Evolutionary conservation across 1,284 basidiomycete species (phyloP), one percentile per base, ranked within the genome.

Genomic region (Crepidotus sp.): DNA sequence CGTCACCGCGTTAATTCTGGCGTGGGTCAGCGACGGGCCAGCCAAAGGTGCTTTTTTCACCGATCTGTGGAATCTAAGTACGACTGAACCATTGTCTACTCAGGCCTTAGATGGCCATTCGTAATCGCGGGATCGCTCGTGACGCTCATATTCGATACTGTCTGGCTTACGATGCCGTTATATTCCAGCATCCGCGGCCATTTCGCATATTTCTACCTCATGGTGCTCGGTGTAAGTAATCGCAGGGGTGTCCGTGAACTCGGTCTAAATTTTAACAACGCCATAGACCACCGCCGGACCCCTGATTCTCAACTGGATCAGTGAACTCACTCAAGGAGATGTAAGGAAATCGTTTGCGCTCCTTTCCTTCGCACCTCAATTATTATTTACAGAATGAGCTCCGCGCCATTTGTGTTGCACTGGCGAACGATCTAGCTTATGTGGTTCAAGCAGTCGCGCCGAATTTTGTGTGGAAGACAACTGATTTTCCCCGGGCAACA

Each of bases 191-290:
- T 53, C 26, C 36, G 24, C 1, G 52, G 46, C 6, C 52, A 53
- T 53, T 53, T 53, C 29, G 52, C 49, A 13, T 51, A 51, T 39
- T 53, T 51, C 31, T 53, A 53, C 32, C 31, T 53, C 4, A 44
- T 48, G 49, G 36, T 24, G 14, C 37, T 53, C 13, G 52, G 52
- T 2, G 52, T 53, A 25, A 18, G 52, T 49, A n/a, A 3, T 29
- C n/a, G 15, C 4, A 35, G 24, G 4, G 8, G 9, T 25, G 18
- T 13, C 26, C 18, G 13, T 19, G n/a, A 4, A 27, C 26, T 9
- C n/a, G n/a, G n/a, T n/a, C 21, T 22, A 18, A 14, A 26, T 27
- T 21, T 29, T 44, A n/a, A 48, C 15, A 10, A 8, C 31, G 10
- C 21, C 2, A 34, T 19, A 52, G 47, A 52, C 50, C 3, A 52